These are phyloP conservation scores for Gossypium longicalyx DNA, from an alignment of 345 rosid genomes.

Conservation along the genomic window DNA sequence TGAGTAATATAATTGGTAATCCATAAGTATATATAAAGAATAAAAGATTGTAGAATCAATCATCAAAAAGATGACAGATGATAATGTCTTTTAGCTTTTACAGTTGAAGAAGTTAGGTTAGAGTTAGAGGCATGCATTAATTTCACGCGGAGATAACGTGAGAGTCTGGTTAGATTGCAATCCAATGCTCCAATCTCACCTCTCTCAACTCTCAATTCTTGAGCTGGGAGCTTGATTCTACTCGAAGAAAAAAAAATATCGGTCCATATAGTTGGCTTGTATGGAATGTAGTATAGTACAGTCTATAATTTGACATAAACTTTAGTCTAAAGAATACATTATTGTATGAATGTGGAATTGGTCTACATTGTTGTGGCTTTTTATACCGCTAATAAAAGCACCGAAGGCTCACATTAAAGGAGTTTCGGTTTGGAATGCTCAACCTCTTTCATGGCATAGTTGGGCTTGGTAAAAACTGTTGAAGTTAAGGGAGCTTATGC, in stretches of 20 bases:
- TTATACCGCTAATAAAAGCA: neutral
- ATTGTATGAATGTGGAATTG: neutral
- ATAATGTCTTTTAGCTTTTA: conserved; percentile 6
- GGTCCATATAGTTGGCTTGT: neutral
- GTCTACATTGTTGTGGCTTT: neutral
- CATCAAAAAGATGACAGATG: neutral
- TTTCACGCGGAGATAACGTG: conserved; percentile 31
- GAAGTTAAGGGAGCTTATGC: no score
- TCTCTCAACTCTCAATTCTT: neutral
- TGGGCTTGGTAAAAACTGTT: no score
- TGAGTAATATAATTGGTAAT: conserved; percentile 16
- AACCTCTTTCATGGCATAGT: no score
- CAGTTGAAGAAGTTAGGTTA: conserved; percentile 28
- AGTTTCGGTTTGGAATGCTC: no score
- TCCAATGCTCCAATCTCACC: neutral
- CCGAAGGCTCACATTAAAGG: neutral
- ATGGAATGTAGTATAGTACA: neutral
- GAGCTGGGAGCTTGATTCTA: neutral
- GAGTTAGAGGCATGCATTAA: conserved; percentile 32
- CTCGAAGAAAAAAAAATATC: neutral
- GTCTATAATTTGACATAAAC: neutral
- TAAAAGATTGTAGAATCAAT: neutral
- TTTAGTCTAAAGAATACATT: neutral
- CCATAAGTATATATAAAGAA: conserved; percentile 21
- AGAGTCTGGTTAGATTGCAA: neutral